A percentile compares a stretch with the other conserved stretches of the same genome.
phyloP scores from a whole-genome alignment of 148 eudicot species.

The Rhododendron mucronatum region DNA sequence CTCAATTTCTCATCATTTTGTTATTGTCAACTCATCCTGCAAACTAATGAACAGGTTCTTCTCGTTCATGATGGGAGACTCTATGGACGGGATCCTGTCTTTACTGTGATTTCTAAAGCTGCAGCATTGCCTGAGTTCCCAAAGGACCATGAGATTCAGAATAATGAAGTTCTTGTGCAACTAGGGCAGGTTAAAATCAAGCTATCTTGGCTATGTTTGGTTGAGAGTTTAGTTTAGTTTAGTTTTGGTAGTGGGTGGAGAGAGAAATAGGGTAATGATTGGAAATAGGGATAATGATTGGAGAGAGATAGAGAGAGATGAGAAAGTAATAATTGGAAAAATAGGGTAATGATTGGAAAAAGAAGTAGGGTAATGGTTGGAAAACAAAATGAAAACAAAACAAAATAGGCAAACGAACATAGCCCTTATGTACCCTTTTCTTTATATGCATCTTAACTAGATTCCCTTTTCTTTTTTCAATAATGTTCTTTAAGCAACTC shows the following conservation, averaged over 20 bases:
- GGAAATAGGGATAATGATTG: too few relatives aligned
- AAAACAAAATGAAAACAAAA: too few relatives aligned
- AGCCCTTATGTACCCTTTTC: slow-evolving; percentile 5
- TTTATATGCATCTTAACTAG: background rate
- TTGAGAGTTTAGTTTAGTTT: too few relatives aligned
- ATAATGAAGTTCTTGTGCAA: slow-evolving; percentile 65
- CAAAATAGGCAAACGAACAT: too few relatives aligned
- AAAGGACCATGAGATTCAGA: slow-evolving; percentile 69
- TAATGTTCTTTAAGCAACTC: background rate
- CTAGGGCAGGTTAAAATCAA: slow-evolving; percentile 66
- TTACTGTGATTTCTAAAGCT: slow-evolving; percentile 73
- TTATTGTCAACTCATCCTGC: slow-evolving; percentile 5
- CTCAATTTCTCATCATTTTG: background rate
- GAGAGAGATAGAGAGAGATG: too few relatives aligned
- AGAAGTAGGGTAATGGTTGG: too few relatives aligned
- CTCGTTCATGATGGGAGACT: slow-evolving; percentile 92
- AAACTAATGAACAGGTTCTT: slow-evolving; percentile 53
- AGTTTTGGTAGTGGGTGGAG: too few relatives aligned
- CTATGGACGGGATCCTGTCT: slow-evolving; percentile 80
- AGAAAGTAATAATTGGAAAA: too few relatives aligned
- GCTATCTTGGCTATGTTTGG: too few relatives aligned
- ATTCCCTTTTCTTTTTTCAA: background rate
- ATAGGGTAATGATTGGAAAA: too few relatives aligned
- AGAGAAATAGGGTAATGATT: too few relatives aligned
- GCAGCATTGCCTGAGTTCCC: slow-evolving; percentile 58